Percentiles rank a stretch among this genome's conserved stretches.
These are phyloP conservation scores for Quercus robur DNA, from an alignment of 306 rosid genomes.

Conservation along the genomic window DNA sequence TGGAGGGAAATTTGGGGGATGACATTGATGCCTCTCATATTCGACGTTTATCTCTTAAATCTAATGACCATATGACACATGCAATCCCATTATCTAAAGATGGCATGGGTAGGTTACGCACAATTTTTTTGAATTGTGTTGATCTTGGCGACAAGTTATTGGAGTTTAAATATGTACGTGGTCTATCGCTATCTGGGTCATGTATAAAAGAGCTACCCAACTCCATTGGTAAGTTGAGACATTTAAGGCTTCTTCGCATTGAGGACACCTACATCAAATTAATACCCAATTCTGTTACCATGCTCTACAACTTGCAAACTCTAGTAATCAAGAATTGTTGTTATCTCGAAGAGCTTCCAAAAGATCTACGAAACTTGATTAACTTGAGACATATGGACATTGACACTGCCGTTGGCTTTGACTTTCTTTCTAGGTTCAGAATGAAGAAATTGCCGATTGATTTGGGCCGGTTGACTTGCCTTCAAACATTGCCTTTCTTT, in stretches of 20 bases:
- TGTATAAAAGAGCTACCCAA: neutral
- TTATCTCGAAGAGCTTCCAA: no score
- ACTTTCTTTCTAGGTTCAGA: accelerated
- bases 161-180: neutral
- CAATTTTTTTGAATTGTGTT: neutral
- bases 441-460: no score
- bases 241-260: no score
- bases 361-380: no score
- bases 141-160: neutral
- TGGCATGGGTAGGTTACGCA: neutral
- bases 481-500: no score
- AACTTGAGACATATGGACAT: no score
- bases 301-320: neutral
- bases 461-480: no score
- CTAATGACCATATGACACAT: no score
- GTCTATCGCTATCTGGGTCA: neutral
- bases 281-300: no score
- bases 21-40: neutral
- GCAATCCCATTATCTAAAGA: neutral
- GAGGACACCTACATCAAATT: no score
- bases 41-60: no score
- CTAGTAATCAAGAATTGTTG: neutral
- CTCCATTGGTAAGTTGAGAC: neutral
- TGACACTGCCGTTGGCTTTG: no score
- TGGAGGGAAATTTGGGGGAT: neutral